Percentiles rank a stretch among this genome's conserved stretches.
Conservation (phyloP, 2,329 filamentous ascomycete genomes). For the Pseudovirgaria hyperparasitica region DNA sequence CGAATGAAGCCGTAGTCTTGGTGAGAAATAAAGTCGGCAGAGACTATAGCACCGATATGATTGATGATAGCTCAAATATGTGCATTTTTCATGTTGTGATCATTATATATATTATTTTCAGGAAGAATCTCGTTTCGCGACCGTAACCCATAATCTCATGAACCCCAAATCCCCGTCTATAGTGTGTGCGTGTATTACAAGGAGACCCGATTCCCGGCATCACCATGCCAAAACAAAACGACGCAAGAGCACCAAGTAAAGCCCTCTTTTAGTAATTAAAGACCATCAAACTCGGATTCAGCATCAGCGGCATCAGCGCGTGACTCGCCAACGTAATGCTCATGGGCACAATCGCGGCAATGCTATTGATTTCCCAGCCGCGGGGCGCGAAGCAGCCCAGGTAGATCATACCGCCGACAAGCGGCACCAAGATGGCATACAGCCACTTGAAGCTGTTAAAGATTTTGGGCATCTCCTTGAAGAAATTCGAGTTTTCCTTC, state of each 20-base stretch:
- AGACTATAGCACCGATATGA: no score
- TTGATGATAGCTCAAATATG: no score
- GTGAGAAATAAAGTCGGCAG: no score
- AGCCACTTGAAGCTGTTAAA: constrained; percentile 58
- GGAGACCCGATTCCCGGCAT: no score
- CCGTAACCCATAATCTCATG: no score
- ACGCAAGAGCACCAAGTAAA: constrained; percentile 1
- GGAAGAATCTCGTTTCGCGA: no score
- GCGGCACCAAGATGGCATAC: constrained; percentile 51
- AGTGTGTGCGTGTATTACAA: no score
- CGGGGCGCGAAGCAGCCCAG: constrained; percentile 54
- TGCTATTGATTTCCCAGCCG: constrained; percentile 33
- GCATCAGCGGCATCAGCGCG: constrained; percentile 55
- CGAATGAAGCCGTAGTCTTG: no score
- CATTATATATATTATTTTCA: no score
- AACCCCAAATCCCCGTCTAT: no score
- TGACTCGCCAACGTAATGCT: constrained; percentile 57
- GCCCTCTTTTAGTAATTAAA: constrained; percentile 51
- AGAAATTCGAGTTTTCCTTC: constrained; percentile 69
- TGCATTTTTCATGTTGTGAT: no score
- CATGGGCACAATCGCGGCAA: constrained; percentile 64
- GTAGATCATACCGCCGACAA: constrained; percentile 49
- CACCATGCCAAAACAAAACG: no score
- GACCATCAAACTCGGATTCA: constrained; percentile 71
- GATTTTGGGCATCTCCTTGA: constrained; percentile 70